Conservation (phyloP, 2,329 filamentous ascomycete genomes). For the Cercospora sesami region DNA sequence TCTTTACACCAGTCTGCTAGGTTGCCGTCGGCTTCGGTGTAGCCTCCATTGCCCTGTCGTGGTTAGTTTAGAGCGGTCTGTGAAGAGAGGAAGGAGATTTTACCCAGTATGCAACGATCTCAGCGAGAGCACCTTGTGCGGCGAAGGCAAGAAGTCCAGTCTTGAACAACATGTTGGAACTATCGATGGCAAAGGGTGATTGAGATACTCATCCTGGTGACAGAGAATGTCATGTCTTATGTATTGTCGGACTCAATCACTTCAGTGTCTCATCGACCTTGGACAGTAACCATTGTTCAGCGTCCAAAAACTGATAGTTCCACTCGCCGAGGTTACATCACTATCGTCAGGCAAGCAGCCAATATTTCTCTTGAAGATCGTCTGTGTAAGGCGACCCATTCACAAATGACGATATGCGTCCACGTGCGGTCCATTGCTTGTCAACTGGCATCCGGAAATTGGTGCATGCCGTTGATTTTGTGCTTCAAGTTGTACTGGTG, state of each 20-base stretch:
- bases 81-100: no score
- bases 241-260: background rate
- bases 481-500: background rate
- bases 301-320: no score
- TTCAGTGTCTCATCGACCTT: background rate
- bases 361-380: background rate
- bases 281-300: background rate
- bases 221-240: background rate
- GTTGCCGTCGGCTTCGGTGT: constrained; percentile 1
- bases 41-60: constrained; percentile 2
- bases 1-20: constrained; percentile 15
- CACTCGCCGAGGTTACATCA: constrained; percentile 2
- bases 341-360: background rate
- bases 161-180: background rate
- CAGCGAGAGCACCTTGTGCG: background rate
- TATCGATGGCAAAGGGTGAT: background rate
- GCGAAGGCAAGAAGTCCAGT: background rate
- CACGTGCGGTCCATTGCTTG: background rate
- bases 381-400: background rate
- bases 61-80: no score
- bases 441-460: background rate
- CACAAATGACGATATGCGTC: background rate
- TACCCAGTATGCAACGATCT: constrained; percentile 11
- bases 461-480: background rate
- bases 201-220: background rate